These are phyloP conservation scores for Globisporangium emineosum DNA, from an alignment of 352 stramenopile species.

Conservation along the genomic window DNA sequence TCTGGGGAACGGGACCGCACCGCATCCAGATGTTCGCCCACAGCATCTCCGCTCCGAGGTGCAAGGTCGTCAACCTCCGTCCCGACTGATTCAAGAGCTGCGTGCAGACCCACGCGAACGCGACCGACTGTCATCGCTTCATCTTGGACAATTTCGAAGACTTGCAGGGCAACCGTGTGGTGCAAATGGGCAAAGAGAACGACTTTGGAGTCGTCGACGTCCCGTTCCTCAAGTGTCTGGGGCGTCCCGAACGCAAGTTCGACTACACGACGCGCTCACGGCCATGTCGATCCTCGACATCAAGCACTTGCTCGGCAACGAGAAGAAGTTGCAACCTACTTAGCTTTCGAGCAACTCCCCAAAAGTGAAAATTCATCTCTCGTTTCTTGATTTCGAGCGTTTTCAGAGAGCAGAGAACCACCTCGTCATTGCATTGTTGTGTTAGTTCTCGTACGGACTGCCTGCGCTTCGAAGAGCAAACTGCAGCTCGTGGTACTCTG, in stretches of 20 bases:
- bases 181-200: slow-evolving; percentile 25
- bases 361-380: not conserved
- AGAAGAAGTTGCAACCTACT: slow-evolving; percentile 19
- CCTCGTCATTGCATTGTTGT: not conserved
- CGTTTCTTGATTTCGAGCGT: not conserved
- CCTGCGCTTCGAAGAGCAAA: slow-evolving; percentile 23
- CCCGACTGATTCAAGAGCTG: slow-evolving; percentile 20
- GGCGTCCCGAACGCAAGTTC: slow-evolving; percentile 21
- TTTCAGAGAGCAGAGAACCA: not conserved
- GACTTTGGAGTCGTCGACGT: slow-evolving; percentile 26
- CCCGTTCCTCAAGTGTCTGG: slow-evolving; percentile 30
- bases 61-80: slow-evolving; percentile 31
- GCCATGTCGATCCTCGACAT: slow-evolving; percentile 33
- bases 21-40: slow-evolving; percentile 27
- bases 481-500: slow-evolving; percentile 44
- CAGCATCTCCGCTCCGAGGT: slow-evolving; percentile 35
- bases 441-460: slow-evolving; percentile 25
- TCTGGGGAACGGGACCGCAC: too few species aligned
- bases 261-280: slow-evolving; percentile 26
- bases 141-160: slow-evolving; percentile 32
- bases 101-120: slow-evolving; percentile 18
- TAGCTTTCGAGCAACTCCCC: not conserved
- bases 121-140: slow-evolving; percentile 23
- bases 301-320: slow-evolving; percentile 27
- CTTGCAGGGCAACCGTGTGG: slow-evolving; percentile 12